These are phyloP conservation scores for Lipomyces yamadae DNA, from an alignment of 805 yeast genomes.

Conservation along the genomic window DNA sequence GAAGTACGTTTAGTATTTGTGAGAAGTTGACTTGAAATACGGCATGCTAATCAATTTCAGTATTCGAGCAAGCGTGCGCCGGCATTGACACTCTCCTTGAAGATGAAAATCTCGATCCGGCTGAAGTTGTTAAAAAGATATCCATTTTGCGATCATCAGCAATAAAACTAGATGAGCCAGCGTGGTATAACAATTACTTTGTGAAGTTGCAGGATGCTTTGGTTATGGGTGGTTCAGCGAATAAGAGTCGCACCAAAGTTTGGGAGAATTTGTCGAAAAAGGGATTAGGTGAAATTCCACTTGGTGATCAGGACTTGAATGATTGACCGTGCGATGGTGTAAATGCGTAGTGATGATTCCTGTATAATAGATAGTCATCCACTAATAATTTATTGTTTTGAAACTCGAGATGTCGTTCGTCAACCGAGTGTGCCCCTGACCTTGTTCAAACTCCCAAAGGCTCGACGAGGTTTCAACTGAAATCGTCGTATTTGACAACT, in stretches of 20 bases:
- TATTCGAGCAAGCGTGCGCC: constrained; percentile 13
- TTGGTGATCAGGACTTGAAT: neutral
- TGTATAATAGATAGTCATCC: too few relatives aligned
- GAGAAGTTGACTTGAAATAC: neutral
- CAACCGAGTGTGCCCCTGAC: neutral
- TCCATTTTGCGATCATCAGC: constrained; percentile 14
- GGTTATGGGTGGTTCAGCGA: constrained; percentile 13
- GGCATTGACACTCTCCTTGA: neutral
- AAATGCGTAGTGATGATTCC: neutral
- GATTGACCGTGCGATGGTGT: neutral
- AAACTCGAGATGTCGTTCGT: neutral
- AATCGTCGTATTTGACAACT: neutral
- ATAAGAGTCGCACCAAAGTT: neutral
- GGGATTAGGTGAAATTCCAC: neutral
- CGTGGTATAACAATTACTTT: constrained; percentile 21
- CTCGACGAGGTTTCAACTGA: neutral
- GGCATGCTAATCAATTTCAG: constrained; percentile 6
- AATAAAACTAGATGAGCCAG: constrained; percentile 22
- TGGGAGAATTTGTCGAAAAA: neutral
- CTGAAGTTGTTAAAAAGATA: constrained; percentile 4
- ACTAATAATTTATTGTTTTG: too few relatives aligned
- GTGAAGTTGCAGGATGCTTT: constrained; percentile 19
- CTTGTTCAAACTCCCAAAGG: neutral
- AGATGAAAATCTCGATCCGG: constrained; percentile 8
- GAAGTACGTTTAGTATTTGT: neutral